phyloP scores from a whole-genome alignment of 2,329 filamentous ascomycete species.

The Leptographium lundbergii region DNA sequence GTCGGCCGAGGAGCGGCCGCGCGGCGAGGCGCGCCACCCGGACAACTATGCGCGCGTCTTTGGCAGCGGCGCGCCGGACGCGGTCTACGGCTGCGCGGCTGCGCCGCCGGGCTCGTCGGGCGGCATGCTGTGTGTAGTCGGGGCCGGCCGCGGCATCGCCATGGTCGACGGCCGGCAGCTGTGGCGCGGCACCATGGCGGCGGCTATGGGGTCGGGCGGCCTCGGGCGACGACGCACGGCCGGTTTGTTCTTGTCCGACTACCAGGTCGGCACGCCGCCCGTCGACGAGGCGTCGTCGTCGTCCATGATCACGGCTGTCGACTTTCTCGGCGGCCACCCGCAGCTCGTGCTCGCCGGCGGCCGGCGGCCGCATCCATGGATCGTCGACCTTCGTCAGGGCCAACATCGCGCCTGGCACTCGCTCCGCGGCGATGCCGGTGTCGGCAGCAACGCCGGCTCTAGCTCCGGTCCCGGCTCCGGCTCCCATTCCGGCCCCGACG shows the following conservation, averaged over 20 bases:
- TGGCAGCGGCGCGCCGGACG: slow-evolving; percentile 5
- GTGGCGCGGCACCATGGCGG: too few species aligned
- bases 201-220: too few species aligned
- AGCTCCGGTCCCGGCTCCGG: too few species aligned
- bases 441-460: neutral
- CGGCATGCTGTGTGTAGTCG: slow-evolving; percentile 30
- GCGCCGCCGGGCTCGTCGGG: slow-evolving; percentile 27
- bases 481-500: too few species aligned
- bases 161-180: slow-evolving; percentile 14
- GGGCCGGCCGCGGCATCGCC: slow-evolving; percentile 32
- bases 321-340: slow-evolving; percentile 18
- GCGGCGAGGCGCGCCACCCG: neutral
- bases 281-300: neutral
- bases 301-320: slow-evolving; percentile 4
- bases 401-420: slow-evolving; percentile 9
- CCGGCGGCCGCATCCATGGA: slow-evolving; percentile 29
- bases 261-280: neutral
- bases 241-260: neutral
- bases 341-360: slow-evolving; percentile 38
- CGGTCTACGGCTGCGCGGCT: slow-evolving; percentile 27
- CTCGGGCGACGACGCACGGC: neutral
- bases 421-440: neutral
- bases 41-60: slow-evolving; percentile 1
- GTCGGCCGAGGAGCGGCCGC: neutral
- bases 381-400: slow-evolving; percentile 30